A percentile compares a stretch with the other conserved stretches of the same genome.
Evolutionary conservation across 371 early-diverging fungal genomes (phyloP).

Genomic region (Lichtheimia ornata): DNA sequence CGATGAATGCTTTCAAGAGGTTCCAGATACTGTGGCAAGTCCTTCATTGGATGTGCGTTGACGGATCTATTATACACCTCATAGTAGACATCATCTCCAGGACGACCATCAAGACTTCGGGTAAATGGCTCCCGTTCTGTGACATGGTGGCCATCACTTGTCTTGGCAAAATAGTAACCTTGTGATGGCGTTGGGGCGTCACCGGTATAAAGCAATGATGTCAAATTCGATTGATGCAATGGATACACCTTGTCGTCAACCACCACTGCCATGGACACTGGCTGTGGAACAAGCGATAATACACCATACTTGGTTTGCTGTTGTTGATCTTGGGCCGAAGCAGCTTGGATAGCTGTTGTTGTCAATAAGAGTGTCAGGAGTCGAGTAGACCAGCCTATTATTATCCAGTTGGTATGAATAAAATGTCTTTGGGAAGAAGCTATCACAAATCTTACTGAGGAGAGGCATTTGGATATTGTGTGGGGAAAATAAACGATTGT

Average conservation of each 20-base stretch:
- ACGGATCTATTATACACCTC: conserved; percentile 15
- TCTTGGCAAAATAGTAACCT: conserved; percentile 14
- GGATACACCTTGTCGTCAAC: conserved; percentile 21
- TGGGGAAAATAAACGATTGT: no score
- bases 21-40: conserved; percentile 12
- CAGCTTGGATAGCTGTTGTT: no score
- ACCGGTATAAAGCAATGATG: conserved; percentile 18
- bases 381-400: no score
- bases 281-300: neutral
- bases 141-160: neutral
- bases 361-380: no score
- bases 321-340: neutral
- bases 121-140: conserved; percentile 10
- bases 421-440: no score
- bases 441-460: no score
- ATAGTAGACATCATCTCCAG: no score
- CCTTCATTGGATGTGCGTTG: conserved; percentile 4
- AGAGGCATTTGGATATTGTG: no score
- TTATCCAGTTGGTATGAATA: no score
- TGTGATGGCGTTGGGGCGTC: conserved; percentile 16
- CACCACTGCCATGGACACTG: conserved; percentile 8
- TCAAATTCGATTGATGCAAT: neutral
- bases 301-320: conserved; percentile 3
- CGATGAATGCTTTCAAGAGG: conserved; percentile 21
- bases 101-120: neutral